Conservation (phyloP, 2,329 filamentous ascomycete genomes). For the Cryphonectria naterciae region DNA sequence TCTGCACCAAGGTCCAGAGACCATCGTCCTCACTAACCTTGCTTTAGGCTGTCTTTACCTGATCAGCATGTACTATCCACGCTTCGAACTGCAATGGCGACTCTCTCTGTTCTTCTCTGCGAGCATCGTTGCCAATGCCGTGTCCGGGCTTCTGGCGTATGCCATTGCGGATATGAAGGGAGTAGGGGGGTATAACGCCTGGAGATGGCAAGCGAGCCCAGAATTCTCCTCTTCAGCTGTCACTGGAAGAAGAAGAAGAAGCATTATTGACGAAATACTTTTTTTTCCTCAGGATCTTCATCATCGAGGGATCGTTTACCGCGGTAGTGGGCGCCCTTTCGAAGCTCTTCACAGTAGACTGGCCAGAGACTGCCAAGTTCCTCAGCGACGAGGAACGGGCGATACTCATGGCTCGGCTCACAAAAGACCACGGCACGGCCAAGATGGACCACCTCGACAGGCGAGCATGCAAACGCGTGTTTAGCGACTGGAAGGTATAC, state of each 20-base stretch:
- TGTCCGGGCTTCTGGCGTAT: conserved; percentile 55
- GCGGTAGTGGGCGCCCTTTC: conserved; percentile 46
- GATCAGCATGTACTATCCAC: conserved; percentile 35
- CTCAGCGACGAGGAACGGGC: conserved; percentile 49
- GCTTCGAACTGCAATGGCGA: conserved; percentile 32
- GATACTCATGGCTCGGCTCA: conserved; percentile 46
- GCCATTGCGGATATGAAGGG: conserved; percentile 57
- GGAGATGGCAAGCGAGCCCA: conserved; percentile 39
- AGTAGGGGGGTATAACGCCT: conserved; percentile 48
- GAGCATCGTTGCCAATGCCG: conserved; percentile 49
- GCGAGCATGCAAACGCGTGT: conserved; percentile 49
- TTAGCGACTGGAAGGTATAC: conserved; percentile 52
- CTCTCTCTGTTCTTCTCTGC: conserved; percentile 32
- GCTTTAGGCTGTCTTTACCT: conserved; percentile 32
- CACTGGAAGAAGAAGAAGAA: background rate
- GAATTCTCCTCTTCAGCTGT: too few relatives aligned
- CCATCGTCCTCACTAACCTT: background rate
- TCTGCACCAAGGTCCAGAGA: background rate
- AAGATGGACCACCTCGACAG: conserved; percentile 59
- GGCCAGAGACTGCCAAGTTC: conserved; percentile 42
- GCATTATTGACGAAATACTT: background rate
- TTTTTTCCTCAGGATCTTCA: conserved; percentile 47
- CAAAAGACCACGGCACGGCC: conserved; percentile 46
- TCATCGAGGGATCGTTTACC: conserved; percentile 52
- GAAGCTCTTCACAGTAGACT: conserved; percentile 49